Evolutionary conservation across 2,329 filamentous ascomycete species (phyloP).

Genomic region (Microcyclosporella mali): DNA sequence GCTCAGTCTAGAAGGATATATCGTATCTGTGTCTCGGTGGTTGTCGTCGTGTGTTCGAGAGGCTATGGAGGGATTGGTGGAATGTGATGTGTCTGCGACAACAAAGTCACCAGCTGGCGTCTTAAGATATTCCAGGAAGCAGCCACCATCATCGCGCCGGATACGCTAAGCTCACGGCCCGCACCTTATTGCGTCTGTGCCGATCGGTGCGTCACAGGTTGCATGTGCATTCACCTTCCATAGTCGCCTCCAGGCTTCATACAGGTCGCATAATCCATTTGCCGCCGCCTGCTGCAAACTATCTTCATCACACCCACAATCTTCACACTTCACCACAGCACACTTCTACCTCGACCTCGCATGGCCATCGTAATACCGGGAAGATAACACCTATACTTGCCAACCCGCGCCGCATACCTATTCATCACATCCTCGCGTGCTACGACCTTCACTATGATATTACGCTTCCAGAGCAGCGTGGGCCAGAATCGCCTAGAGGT

Average conservation of each 20-base stretch:
- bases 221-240: too few relatives aligned
- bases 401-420: constrained; percentile 3
- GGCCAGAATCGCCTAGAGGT: constrained; percentile 84
- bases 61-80: too few relatives aligned
- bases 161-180: too few relatives aligned
- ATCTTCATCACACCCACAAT: too few relatives aligned
- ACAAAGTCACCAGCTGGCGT: too few relatives aligned
- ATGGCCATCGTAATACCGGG: not conserved
- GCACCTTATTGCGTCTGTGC: too few relatives aligned
- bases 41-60: too few relatives aligned
- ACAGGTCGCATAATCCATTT: constrained; percentile 5
- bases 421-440: constrained; percentile 2
- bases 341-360: constrained; percentile 1
- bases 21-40: not conserved
- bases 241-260: too few relatives aligned
- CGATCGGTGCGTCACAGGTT: too few relatives aligned
- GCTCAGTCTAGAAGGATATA: not conserved
- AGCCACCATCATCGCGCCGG: too few relatives aligned
- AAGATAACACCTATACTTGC: constrained; percentile 1
- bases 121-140: too few relatives aligned
- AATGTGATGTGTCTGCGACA: too few relatives aligned
- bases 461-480: constrained; percentile 84
- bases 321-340: not conserved
- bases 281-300: not conserved
- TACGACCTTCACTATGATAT: constrained; percentile 56